Percentiles rank a stretch among this genome's conserved stretches.
Evolutionary conservation across 108 stramenopile genomes (phyloP).

Genomic region (Discostella pseudostelligera): DNA sequence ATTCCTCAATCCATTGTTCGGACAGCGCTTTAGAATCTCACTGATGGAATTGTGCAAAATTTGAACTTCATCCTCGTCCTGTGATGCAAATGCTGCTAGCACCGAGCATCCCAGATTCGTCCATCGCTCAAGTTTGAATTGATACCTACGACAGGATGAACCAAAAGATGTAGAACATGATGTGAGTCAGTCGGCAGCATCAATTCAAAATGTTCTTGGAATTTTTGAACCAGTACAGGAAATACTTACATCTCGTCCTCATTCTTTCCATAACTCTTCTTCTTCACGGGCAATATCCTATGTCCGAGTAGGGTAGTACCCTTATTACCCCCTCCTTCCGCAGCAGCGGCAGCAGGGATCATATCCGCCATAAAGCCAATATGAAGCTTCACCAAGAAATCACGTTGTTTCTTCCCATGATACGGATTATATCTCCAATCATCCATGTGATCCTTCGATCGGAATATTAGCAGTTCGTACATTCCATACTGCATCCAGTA

Average conservation of each 20-base stretch:
- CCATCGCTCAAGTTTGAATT: conserved; percentile 55
- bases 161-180: neutral
- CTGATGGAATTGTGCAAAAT: conserved; percentile 34
- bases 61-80: conserved; percentile 41
- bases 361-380: conserved; percentile 51
- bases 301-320: conserved; percentile 29
- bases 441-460: conserved; percentile 42
- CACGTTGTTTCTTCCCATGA: conserved; percentile 41
- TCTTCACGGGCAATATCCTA: conserved; percentile 43
- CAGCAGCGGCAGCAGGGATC: conserved; percentile 6
- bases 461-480: conserved; percentile 33
- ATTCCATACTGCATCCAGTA: conserved; percentile 46
- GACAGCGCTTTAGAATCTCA: conserved; percentile 40
- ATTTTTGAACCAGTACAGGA: conserved; percentile 20
- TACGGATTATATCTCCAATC: conserved; percentile 57
- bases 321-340: neutral
- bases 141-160: conserved; percentile 14
- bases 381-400: conserved; percentile 44
- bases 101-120: conserved; percentile 47
- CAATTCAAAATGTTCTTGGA: neutral
- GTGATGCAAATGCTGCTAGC: conserved; percentile 53
- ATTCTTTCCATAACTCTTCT: conserved; percentile 47
- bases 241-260: conserved; percentile 47
- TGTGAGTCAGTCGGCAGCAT: neutral
- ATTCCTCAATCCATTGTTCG: conserved; percentile 38